Evolutionary conservation across 2,329 filamentous ascomycete species (phyloP).

Genomic region (Colletotrichum navitas): DNA sequence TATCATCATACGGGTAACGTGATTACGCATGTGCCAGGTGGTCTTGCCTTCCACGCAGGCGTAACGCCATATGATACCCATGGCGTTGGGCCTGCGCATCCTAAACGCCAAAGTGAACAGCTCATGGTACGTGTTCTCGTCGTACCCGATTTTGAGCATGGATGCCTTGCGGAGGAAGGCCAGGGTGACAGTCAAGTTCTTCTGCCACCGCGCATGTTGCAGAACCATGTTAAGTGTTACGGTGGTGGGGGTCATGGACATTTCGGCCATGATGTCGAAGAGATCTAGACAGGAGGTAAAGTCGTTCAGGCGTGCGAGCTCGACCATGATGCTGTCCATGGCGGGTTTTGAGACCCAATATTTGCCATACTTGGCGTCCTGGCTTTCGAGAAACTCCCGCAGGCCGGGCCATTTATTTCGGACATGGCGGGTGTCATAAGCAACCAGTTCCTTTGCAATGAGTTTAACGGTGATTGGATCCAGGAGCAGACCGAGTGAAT

Average conservation of each 20-base stretch:
- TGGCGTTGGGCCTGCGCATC: conserved; percentile 49
- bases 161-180: conserved; percentile 48
- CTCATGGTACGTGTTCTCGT: conserved; percentile 52
- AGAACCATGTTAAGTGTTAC: conserved; percentile 56
- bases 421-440: conserved; percentile 55
- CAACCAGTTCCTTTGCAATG: conserved; percentile 59
- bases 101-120: conserved; percentile 55
- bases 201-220: conserved; percentile 46
- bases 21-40: conserved; percentile 47
- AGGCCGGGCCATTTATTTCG: conserved; percentile 55
- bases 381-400: conserved; percentile 55
- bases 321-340: conserved; percentile 56
- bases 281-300: conserved; percentile 47
- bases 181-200: conserved; percentile 50
- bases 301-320: conserved; percentile 57
- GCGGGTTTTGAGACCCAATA: conserved; percentile 58
- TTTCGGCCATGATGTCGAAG: conserved; percentile 46
- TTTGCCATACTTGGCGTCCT: conserved; percentile 58
- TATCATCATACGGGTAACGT: conserved; percentile 35
- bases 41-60: conserved; percentile 47
- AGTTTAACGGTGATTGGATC: conserved; percentile 52
- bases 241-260: conserved; percentile 18
- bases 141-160: conserved; percentile 44
- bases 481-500: conserved; percentile 58
- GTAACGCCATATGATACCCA: conserved; percentile 52